Base-by-base conservation (phyloP, 257 asterid species). In the Solanum ossicruentum region DNA sequence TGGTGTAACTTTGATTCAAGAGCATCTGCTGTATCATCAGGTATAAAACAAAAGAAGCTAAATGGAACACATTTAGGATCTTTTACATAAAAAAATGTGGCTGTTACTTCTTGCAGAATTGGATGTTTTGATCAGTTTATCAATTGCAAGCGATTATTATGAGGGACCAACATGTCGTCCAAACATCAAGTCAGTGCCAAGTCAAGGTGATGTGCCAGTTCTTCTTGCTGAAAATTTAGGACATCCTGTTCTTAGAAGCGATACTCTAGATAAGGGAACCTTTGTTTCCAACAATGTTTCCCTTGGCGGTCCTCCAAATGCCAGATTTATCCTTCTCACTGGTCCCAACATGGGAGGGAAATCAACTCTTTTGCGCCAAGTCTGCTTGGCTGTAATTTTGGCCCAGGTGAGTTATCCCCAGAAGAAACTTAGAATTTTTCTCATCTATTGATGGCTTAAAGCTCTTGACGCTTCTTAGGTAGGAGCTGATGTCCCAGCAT, bases 311-410 rank as follows among this genome's bases (percentile, higher is more conserved):
- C 89, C 95, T 83, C 90, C 85, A 84, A 87, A 90, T 80, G 90
- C 98, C 78, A 88, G 91, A 85, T 95, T 95, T 89, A 91, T 95
- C 89, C 94, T 96, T 87, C 98, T 96, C 75, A 96, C 97, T 75
- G 98, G 99, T 75, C 98, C 99, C 85, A 97, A 97, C 92, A 97
- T 97, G 99, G 99, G 99, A 80, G 99, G 99, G 83, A 96, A 96
- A 88, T 97, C 98, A 75, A 97, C 99, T 41, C 97, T 97, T 88
- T 91, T 95, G 71, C 98, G 99, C 61, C 99, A 97, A 91, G 89
- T 95, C 87, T 97, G 99, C 91, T 83, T 97, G 90, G 98, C 98
- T 85, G 96, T 92, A 83, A 93, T 97, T 89, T 90, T 97, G 92
- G 98, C 98, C 28, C 99, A 97, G 98, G 98, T 94, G 86, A 86